Conservation (phyloP, 768 basidiomycete genomes). For the Mycena polygramma region DNA sequence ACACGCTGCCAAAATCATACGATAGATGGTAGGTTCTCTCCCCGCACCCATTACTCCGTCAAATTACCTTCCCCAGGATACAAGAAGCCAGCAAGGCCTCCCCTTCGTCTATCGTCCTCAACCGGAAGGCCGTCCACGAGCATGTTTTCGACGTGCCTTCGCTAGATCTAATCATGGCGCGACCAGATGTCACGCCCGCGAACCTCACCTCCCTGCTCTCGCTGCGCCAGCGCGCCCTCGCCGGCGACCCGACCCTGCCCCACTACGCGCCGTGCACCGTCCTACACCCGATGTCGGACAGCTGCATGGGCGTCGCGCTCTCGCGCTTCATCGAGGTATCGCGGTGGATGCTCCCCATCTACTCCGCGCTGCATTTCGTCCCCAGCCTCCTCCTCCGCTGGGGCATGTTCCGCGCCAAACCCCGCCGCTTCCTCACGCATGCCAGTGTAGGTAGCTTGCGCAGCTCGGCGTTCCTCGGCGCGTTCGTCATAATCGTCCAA, state of each 20-base stretch:
- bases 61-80: slow-evolving; percentile 60
- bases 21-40: neutral
- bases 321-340: slow-evolving; percentile 85
- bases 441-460: slow-evolving; percentile 81
- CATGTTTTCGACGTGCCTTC: slow-evolving; percentile 66
- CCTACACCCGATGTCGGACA: slow-evolving; percentile 79
- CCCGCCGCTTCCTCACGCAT: slow-evolving; percentile 73
- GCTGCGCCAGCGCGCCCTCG: slow-evolving; percentile 53
- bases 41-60: neutral
- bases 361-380: slow-evolving; percentile 91
- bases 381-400: slow-evolving; percentile 89
- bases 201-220: slow-evolving; percentile 64
- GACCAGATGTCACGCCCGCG: slow-evolving; percentile 63
- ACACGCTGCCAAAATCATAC: neutral
- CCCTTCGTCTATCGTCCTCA: slow-evolving; percentile 68
- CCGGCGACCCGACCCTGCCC: slow-evolving; percentile 50
- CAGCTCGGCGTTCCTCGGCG: slow-evolving; percentile 89
- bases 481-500: slow-evolving; percentile 87
- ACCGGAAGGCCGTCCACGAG: slow-evolving; percentile 70
- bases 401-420: slow-evolving; percentile 72
- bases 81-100: slow-evolving; percentile 76
- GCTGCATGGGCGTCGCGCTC: slow-evolving; percentile 69
- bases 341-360: slow-evolving; percentile 86
- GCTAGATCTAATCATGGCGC: slow-evolving; percentile 66
- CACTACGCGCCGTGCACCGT: slow-evolving; percentile 74